Evolutionary conservation across 2,329 filamentous ascomycete genomes (phyloP).

Genomic region (Pseudonectria buxi): DNA sequence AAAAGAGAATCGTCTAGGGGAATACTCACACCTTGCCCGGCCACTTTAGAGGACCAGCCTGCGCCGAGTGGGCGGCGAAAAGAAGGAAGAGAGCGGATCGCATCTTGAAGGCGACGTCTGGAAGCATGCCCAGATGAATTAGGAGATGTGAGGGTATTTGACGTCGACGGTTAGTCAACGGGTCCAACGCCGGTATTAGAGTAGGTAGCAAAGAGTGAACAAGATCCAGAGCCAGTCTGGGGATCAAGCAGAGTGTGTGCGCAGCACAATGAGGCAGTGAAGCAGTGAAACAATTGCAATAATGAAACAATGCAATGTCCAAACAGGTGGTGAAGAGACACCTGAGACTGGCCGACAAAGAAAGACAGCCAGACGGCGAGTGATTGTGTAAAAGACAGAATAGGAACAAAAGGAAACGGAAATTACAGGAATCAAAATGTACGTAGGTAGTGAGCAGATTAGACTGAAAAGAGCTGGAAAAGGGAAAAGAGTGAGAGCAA

Average conservation of each 20-base stretch:
- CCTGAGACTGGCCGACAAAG: slow-evolving; percentile 1
- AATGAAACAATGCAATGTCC: slow-evolving; percentile 9
- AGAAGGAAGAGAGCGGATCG: slow-evolving; percentile 21
- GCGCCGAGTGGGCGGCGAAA: slow-evolving; percentile 20
- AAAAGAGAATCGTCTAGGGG: background rate
- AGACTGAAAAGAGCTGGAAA: slow-evolving; percentile 2
- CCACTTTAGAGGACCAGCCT: slow-evolving; percentile 31
- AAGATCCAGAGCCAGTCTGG: background rate
- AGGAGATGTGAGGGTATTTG: too few relatives aligned
- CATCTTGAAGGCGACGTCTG: slow-evolving; percentile 12
- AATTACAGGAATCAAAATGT: slow-evolving; percentile 7
- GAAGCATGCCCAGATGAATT: background rate
- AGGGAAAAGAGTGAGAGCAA: slow-evolving; percentile 7
- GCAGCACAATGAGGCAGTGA: background rate
- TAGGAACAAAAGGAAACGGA: slow-evolving; percentile 10
- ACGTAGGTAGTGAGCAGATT: slow-evolving; percentile 7
- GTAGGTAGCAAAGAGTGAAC: background rate
- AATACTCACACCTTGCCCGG: slow-evolving; percentile 24
- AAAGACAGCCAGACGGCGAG: slow-evolving; percentile 3
- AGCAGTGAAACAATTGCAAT: slow-evolving; percentile 8
- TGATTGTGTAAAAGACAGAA: slow-evolving; percentile 6
- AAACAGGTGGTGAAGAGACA: slow-evolving; percentile 9
- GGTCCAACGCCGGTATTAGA: too few relatives aligned
- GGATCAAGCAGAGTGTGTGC: background rate
- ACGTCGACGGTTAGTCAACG: background rate